Evolutionary conservation across 2,329 filamentous ascomycete genomes (phyloP).

Genomic region (Fusarium luffae): DNA sequence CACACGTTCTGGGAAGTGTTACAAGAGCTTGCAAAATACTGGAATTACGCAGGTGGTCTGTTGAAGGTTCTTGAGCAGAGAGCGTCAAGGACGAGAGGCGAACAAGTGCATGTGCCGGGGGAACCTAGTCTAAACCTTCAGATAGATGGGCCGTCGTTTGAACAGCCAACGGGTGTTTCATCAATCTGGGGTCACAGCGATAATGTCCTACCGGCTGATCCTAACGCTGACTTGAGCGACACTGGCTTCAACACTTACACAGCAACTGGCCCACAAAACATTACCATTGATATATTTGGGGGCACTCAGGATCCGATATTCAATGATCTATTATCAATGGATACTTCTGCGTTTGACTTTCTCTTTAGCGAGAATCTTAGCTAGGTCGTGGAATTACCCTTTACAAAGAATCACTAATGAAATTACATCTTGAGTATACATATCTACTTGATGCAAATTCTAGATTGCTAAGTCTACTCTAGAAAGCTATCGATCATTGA

Average conservation of each 20-base stretch:
- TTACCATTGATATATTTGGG: neutral
- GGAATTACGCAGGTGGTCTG: slow-evolving; percentile 2
- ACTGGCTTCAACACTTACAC: neutral
- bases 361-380: neutral
- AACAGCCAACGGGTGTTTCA: neutral
- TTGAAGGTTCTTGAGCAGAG: slow-evolving; percentile 11
- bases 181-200: neutral
- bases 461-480: no score
- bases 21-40: slow-evolving; percentile 1
- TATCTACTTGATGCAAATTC: no score
- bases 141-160: neutral
- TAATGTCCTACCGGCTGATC: fast-evolving
- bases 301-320: neutral
- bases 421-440: no score
- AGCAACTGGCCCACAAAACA: fast-evolving
- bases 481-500: no score
- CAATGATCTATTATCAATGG: neutral
- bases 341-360: neutral
- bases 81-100: neutral
- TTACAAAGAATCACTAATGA: fast-evolving
- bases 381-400: fast-evolving
- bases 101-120: neutral
- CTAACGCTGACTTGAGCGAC: neutral
- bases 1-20: neutral
- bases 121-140: neutral